Evolutionary conservation across 495 filamentous ascomycete species (phyloP), one percentile per base, ranked within the genome.

Genomic region (Penicillium manginii): DNA sequence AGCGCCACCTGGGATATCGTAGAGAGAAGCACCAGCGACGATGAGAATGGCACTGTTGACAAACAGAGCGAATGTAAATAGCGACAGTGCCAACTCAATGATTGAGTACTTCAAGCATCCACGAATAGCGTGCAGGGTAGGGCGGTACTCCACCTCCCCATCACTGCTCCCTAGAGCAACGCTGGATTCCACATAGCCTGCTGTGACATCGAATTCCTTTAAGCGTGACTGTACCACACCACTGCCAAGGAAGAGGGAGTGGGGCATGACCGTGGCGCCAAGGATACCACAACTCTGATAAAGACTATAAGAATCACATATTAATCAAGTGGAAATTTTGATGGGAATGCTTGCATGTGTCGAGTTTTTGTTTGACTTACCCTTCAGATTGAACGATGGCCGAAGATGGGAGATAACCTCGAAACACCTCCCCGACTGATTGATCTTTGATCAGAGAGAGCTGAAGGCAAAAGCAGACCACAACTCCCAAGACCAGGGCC

Each of bases 51-150:
- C 83, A 57, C 85, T 89, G 75, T 96, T 97, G 65, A 97, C 91
- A 61, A 97, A 96, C n/a, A 96, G 84, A 7, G 92, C 92, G 66
- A 96, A 94, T 17, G 91, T 91, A 66, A 93, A 91, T n/a, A 97
- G 86, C 0, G 89, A 90, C 32, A 93, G 60, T 33, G 84, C 69
- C 26, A 96, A 79, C 64, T 92, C 89, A 11, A 84, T 78, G 73
- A 93, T 89, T 8, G 89, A 91, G 72, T 93, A 93, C 52, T 86
- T 87, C 63, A 96, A 80, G 60, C 89, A 96, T 64, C 86, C 81
- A 5, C 81, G 84, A 58, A 97, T 92, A 7, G 92, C 92, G 4
- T 83, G 72, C 12, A 93, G 78, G 3, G 89, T 90, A 14, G 92
- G 92, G 18, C 87, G 79, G 74, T 96, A 96, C 55, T 85, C 76